These are phyloP conservation scores for Plasmodium fragile DNA, from an alignment of 169 alveolate genomes.

Conservation along the genomic window DNA sequence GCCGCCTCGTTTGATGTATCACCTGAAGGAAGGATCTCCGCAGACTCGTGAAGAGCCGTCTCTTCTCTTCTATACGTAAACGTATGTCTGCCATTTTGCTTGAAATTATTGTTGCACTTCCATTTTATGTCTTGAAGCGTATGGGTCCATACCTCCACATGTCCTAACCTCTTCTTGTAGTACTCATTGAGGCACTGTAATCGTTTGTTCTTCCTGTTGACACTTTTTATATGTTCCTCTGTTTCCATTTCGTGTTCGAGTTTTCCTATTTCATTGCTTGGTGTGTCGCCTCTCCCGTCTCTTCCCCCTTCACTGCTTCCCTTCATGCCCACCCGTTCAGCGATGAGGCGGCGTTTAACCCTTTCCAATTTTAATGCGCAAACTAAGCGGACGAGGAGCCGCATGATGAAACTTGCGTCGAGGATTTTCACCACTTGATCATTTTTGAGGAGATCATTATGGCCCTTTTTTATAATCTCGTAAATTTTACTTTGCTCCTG, in stretches of 20 bases:
- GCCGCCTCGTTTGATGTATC: background rate
- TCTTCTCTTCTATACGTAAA: background rate
- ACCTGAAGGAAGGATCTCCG: background rate
- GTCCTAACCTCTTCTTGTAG: constrained; percentile 61
- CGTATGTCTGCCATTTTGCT: background rate
- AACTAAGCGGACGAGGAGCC: constrained; percentile 9
- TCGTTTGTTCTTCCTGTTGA: constrained; percentile 19
- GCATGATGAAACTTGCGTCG: constrained; percentile 7
- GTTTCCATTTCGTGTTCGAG: constrained; percentile 37
- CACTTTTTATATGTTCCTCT: constrained; percentile 14
- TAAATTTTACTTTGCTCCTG: constrained; percentile 8
- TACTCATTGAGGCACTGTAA: constrained; percentile 27
- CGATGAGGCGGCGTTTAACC: background rate
- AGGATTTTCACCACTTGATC: background rate
- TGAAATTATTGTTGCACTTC: background rate
- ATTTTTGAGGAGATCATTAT: background rate
- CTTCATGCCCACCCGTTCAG: background rate
- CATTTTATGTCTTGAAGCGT: background rate
- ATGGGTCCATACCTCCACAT: constrained; percentile 15
- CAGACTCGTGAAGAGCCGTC: background rate
- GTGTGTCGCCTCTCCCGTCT: constrained; percentile 5
- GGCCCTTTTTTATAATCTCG: constrained; percentile 5
- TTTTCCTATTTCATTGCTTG: constrained; percentile 62
- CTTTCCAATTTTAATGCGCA: constrained; percentile 5
- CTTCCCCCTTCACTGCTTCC: background rate